These are phyloP conservation scores for Carex littledalei DNA, from an alignment of 176 grass and related monocot species.

Conservation along the genomic window DNA sequence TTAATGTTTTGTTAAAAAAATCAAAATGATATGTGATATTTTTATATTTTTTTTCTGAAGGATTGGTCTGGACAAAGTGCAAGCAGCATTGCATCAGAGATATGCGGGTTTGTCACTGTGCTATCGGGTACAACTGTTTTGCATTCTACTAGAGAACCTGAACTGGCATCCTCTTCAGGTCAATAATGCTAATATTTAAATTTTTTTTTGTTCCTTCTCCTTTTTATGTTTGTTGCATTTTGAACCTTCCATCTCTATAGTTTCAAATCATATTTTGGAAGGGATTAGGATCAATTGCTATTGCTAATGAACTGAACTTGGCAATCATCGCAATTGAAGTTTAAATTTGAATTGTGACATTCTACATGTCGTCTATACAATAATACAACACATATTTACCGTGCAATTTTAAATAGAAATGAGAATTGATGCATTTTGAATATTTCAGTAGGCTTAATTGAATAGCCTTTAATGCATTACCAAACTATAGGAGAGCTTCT, in stretches of 20 bases:
- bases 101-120: conserved; percentile 91
- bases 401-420: background rate
- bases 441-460: background rate
- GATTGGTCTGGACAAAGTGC: conserved; percentile 97
- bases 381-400: background rate
- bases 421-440: background rate
- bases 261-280: background rate
- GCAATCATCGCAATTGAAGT: background rate
- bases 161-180: conserved; percentile 61
- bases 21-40: background rate
- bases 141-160: conserved; percentile 84
- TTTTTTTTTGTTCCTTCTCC: background rate
- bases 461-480: background rate
- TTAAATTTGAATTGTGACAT: background rate
- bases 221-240: background rate
- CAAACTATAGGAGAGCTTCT: background rate
- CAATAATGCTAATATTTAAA: conserved; percentile 4
- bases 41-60: conserved; percentile 23
- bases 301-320: background rate
- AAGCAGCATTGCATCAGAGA: conserved; percentile 75
- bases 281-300: background rate
- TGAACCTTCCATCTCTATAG: background rate
- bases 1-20: background rate
- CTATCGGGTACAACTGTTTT: conserved; percentile 78
- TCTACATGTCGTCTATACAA: background rate